Conservation (phyloP, 1,284 basidiomycete species). For the Cryptococcus hybrid region DNA sequence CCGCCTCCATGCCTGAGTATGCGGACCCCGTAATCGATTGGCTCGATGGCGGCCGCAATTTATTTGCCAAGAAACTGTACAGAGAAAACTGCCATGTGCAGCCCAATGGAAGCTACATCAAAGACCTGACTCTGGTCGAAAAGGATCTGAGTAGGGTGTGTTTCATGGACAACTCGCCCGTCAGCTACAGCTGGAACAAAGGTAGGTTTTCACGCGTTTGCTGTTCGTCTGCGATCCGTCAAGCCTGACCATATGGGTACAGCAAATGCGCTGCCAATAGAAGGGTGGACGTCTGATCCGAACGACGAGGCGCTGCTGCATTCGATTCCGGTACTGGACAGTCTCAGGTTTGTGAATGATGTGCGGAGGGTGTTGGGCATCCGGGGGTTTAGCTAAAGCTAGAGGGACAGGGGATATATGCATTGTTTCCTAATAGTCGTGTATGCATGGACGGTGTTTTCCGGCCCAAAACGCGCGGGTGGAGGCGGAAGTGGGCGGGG, state of each 20-base stretch:
- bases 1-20: slow-evolving; percentile 98
- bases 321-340: slow-evolving; percentile 91
- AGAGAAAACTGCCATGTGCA: slow-evolving; percentile 90
- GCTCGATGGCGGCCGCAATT: slow-evolving; percentile 91
- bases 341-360: slow-evolving; percentile 90
- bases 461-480: no score
- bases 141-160: slow-evolving; percentile 85
- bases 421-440: no score
- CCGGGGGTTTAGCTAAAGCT: slow-evolving; percentile 38
- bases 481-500: no score
- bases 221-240: no score
- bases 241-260: slow-evolving; percentile 1
- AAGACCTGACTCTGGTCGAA: slow-evolving; percentile 86
- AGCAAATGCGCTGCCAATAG: slow-evolving; percentile 98
- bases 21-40: slow-evolving; percentile 99
- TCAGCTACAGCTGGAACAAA: slow-evolving; percentile 90
- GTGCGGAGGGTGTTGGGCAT: slow-evolving; percentile 91
- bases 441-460: no score
- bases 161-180: slow-evolving; percentile 93
- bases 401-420: no score
- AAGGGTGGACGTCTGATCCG: slow-evolving; percentile 98
- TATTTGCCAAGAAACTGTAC: slow-evolving; percentile 84
- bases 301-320: slow-evolving; percentile 95
- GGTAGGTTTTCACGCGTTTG: no score
- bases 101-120: slow-evolving; percentile 89